Base-by-base conservation (phyloP, 306 rosid species). In the Trifolium subterraneum region DNA sequence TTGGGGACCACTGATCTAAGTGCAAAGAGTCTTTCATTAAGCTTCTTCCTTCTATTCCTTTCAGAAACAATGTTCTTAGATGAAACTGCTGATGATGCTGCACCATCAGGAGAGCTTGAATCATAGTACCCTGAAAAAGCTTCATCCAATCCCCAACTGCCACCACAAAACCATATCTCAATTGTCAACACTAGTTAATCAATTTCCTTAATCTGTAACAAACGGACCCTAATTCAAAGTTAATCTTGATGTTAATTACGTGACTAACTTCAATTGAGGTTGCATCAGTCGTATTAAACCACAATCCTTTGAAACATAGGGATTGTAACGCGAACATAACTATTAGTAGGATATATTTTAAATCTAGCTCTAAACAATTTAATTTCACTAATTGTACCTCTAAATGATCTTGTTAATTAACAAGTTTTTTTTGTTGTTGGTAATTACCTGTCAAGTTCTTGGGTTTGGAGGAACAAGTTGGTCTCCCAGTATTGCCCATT, bases 1-100 rank as follows among this genome's bases (percentile, higher is more conserved):
- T 95, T 92, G 14, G 99, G 99, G 67, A 95, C 99, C 79, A 90
- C 98, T 4, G 98, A 84, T 84, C 99, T 86, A 25, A 95, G 98
- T 2, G 98, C 96, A 18, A 92, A 92, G 10, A 95, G 92, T 80
- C 97, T 87, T 14, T 95, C 96, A 45, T 95, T 95, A 10, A 95
- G 96, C 79, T 90, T 95, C 90, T 86, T 92, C 85, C 99, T 87
- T 74, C 99, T 67, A 61, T 88, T 92, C 75, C 98, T 87, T 86
- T 95, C 99, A 4, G 98, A 95, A 2, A 87, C 87, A 42, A 92
- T 90, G 82, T 95, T 95, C 90, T 95, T 95, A 1, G 99, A 90
- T 0, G 99, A 90, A 1, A 96, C 92, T 27, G 82, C 85, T 33
- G 95, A 90, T 3, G 96, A 88, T 4, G 96, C 90, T 0, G 91